These are phyloP conservation scores for Mortierella sp. DNA, from an alignment of 371 early-diverging fungal genomes.

Conservation along the genomic window DNA sequence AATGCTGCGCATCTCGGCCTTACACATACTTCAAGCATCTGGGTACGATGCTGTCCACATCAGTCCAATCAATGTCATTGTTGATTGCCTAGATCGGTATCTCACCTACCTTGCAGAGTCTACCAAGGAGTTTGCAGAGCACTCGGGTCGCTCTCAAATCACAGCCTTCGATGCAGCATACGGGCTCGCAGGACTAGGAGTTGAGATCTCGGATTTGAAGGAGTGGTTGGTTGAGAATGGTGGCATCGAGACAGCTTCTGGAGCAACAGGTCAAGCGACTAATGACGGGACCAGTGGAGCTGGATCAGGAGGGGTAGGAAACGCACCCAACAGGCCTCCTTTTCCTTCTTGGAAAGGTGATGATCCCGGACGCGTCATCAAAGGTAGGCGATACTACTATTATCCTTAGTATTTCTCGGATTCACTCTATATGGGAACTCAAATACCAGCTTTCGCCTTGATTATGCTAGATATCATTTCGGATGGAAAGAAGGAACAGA, in stretches of 20 bases:
- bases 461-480: constrained; percentile 23
- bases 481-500: constrained; percentile 23
- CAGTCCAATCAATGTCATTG: constrained; percentile 38
- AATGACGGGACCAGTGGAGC: constrained; percentile 7
- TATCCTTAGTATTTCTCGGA: background rate
- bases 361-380: constrained; percentile 38
- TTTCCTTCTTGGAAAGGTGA: constrained; percentile 51
- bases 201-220: constrained; percentile 34
- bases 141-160: constrained; percentile 42
- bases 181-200: constrained; percentile 40
- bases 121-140: constrained; percentile 48
- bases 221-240: constrained; percentile 47
- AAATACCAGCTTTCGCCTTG: background rate
- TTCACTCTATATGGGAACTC: background rate
- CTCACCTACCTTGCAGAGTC: constrained; percentile 44
- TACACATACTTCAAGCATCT: constrained; percentile 45
- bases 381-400: constrained; percentile 21
- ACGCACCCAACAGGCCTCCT: constrained; percentile 21
- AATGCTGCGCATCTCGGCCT: constrained; percentile 45
- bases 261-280: background rate
- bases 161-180: constrained; percentile 45
- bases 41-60: constrained; percentile 51
- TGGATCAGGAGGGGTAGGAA: constrained; percentile 2
- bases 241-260: constrained; percentile 11
- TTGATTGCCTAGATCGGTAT: constrained; percentile 46